Conservation (phyloP, 2,329 filamentous ascomycete genomes). For the Aspergillus pseudoglaucus region DNA sequence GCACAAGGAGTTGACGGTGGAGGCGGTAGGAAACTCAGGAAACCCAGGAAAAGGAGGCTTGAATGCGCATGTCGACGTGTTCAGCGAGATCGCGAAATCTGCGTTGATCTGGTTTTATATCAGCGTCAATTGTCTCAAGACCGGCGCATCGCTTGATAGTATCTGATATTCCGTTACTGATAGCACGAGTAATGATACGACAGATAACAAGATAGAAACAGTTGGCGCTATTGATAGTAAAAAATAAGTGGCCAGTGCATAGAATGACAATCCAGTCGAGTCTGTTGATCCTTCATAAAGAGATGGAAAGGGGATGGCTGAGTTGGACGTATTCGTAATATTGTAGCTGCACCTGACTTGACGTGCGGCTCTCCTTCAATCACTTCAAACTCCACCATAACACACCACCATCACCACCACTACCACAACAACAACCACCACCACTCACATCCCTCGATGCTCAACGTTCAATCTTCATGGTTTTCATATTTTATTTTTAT, state of each 20-base stretch:
- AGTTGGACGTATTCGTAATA: neutral
- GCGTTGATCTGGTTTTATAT: no score
- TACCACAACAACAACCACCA: neutral
- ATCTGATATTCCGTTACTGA: no score
- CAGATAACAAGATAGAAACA: no score
- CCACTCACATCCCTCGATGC: neutral
- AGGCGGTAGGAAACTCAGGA: neutral
- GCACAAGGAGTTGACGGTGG: neutral
- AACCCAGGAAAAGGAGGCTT: neutral
- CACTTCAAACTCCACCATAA: neutral
- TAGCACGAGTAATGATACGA: neutral
- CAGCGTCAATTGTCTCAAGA: no score
- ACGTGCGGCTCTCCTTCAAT: neutral
- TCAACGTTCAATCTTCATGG: no score
- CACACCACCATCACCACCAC: neutral
- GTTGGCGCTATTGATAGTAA: neutral
- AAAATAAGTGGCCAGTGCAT: neutral
- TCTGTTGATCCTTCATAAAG: no score
- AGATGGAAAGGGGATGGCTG: neutral
- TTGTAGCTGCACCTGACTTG: neutral
- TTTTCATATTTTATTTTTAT: no score
- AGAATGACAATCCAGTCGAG: neutral
- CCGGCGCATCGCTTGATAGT: no score
- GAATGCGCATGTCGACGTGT: neutral
- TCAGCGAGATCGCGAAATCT: neutral